Evolutionary conservation across 805 yeast genomes (phyloP).

Genomic region (Ogataea corticis): DNA sequence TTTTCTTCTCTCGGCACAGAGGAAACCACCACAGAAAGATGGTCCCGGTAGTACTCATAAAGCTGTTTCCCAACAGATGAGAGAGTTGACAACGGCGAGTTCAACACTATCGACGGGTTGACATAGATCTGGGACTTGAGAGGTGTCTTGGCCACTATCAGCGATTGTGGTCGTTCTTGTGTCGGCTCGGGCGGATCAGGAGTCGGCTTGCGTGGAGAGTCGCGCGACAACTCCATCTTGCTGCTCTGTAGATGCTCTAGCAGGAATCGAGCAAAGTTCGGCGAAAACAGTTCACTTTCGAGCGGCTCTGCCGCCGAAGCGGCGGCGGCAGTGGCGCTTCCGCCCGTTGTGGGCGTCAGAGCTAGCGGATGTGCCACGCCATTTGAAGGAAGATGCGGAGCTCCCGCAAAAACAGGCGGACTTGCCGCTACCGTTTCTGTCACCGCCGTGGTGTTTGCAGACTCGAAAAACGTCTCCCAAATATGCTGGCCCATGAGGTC

Average conservation of each 20-base stretch:
- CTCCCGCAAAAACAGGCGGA: no score
- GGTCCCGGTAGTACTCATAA: conserved; percentile 51
- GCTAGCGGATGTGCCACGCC: neutral
- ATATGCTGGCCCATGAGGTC: conserved; percentile 4
- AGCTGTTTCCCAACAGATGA: conserved; percentile 39
- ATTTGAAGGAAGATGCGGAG: neutral
- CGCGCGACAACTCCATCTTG: conserved; percentile 2
- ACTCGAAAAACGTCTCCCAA: conserved; percentile 13
- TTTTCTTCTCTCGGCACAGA: conserved; percentile 53
- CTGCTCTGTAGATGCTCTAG: conserved; percentile 23
- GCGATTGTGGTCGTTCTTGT: no score
- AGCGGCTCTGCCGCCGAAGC: neutral
- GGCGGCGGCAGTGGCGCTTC: no score
- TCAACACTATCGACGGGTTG: conserved; percentile 32
- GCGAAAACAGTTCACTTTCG: conserved; percentile 24
- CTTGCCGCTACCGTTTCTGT: no score
- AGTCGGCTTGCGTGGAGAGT: neutral
- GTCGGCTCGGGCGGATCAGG: no score
- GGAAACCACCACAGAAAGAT: conserved; percentile 42
- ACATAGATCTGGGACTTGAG: conserved; percentile 19
- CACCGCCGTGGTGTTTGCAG: neutral
- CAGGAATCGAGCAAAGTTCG: conserved; percentile 24
- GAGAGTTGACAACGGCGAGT: conserved; percentile 31
- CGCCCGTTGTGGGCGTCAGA: no score
- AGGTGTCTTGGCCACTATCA: neutral